Percentiles rank a stretch among this genome's conserved stretches.
These are phyloP conservation scores for Byssothecium circinans DNA, from an alignment of 2,329 filamentous ascomycete genomes.

Conservation along the genomic window DNA sequence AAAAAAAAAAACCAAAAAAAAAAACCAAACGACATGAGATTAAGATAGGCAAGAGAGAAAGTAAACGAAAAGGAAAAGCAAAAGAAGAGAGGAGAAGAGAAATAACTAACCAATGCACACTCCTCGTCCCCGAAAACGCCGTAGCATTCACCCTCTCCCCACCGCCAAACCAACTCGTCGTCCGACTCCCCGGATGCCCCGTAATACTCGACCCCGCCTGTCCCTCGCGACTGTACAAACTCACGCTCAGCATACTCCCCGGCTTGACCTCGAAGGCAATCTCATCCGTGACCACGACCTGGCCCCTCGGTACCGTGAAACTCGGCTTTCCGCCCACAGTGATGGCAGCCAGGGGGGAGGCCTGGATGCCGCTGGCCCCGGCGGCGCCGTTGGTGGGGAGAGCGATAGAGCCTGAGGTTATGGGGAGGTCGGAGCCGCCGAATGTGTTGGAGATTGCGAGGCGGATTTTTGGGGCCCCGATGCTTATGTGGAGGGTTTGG, in stretches of 20 bases:
- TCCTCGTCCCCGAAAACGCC: slow-evolving; percentile 48
- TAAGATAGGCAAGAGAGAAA: slow-evolving; percentile 40
- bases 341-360: slow-evolving; percentile 52
- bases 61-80: neutral
- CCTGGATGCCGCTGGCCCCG: slow-evolving; percentile 56
- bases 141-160: slow-evolving; percentile 57
- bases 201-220: slow-evolving; percentile 60
- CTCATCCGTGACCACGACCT: slow-evolving; percentile 62
- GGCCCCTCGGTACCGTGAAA: slow-evolving; percentile 56
- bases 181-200: slow-evolving; percentile 65
- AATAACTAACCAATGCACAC: slow-evolving; percentile 44
- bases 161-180: slow-evolving; percentile 59
- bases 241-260: slow-evolving; percentile 57
- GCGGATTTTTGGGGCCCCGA: slow-evolving; percentile 57
- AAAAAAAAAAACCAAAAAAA: too few species aligned
- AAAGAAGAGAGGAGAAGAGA: neutral
- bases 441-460: slow-evolving; percentile 66
- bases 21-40: too few species aligned
- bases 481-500: slow-evolving; percentile 63
- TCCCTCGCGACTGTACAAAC: slow-evolving; percentile 58
- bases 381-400: slow-evolving; percentile 55
- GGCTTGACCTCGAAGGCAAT: slow-evolving; percentile 52
- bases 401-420: slow-evolving; percentile 59
- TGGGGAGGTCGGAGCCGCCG: slow-evolving; percentile 58
- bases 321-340: slow-evolving; percentile 59